Conservation (phyloP, 441 rosid genomes). For the Corymbia calophylla region DNA sequence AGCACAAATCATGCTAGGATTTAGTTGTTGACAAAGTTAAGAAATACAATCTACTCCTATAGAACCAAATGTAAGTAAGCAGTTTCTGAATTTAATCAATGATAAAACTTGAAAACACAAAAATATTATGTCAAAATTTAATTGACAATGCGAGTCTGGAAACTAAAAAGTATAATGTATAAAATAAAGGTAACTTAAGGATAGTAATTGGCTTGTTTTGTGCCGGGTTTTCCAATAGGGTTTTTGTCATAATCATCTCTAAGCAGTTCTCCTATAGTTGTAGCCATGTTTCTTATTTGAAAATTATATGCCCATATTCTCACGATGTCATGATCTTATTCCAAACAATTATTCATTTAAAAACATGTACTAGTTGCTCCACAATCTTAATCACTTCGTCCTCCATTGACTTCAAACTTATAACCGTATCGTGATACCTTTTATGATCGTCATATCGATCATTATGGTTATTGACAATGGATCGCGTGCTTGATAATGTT, state of each 20-base stretch:
- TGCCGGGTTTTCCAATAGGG: accelerated
- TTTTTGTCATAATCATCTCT: accelerated
- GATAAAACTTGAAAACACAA: not conserved
- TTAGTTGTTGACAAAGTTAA: accelerated
- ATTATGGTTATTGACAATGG: not conserved
- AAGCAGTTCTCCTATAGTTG: accelerated
- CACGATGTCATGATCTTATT: not conserved
- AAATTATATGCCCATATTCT: not conserved
- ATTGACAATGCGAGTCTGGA: accelerated
- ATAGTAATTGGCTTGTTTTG: not conserved
- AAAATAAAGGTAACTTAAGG: not conserved
- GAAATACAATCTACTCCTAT: too few species aligned
- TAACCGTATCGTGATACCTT: accelerated
- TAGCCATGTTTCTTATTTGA: too few species aligned
- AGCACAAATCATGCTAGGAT: not conserved
- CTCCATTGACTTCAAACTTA: not conserved
- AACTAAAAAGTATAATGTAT: too few species aligned
- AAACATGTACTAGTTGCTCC: not conserved
- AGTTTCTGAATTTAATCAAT: not conserved
- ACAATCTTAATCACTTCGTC: not conserved
- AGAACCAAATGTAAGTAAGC: too few species aligned
- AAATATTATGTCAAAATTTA: too few species aligned
- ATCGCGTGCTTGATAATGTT: not conserved
- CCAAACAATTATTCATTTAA: not conserved
- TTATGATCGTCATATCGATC: not conserved